Evolutionary conservation across 768 basidiomycete genomes (phyloP).

Genomic region (Boletus bicolor): DNA sequence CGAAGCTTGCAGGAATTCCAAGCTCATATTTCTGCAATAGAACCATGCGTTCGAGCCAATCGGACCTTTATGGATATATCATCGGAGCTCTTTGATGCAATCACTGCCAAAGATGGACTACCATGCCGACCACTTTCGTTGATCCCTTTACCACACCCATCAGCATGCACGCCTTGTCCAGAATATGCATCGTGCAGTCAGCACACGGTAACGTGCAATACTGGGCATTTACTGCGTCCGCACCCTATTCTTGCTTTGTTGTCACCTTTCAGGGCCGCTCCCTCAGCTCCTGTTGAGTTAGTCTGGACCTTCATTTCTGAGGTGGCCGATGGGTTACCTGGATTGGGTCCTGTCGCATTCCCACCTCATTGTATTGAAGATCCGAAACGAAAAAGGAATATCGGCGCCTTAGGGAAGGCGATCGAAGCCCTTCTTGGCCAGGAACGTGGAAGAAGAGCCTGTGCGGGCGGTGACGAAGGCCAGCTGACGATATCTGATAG

Average conservation of each 20-base stretch:
- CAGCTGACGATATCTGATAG: conserved; percentile 33
- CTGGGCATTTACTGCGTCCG: conserved; percentile 61
- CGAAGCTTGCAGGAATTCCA: conserved; percentile 47
- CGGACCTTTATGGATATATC: conserved; percentile 42
- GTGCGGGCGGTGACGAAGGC: conserved; percentile 46
- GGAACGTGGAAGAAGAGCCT: conserved; percentile 63
- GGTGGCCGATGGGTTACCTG: conserved; percentile 66
- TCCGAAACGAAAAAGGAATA: conserved; percentile 67
- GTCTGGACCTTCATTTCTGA: conserved; percentile 47
- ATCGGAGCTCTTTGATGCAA: conserved; percentile 25
- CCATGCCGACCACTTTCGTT: conserved; percentile 55
- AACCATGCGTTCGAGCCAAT: conserved; percentile 57
- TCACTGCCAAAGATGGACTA: conserved; percentile 31
- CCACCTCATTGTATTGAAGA: conserved; percentile 77
- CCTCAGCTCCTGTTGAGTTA: conserved; percentile 37
- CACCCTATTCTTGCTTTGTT: conserved; percentile 52
- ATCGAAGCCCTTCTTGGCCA: conserved; percentile 62
- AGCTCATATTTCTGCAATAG: conserved; percentile 43
- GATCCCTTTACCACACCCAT: conserved; percentile 54
- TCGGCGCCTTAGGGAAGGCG: conserved; percentile 70
- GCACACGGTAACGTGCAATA: conserved; percentile 59
- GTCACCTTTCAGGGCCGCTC: conserved; percentile 39
- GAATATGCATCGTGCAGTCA: conserved; percentile 61
- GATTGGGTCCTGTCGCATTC: conserved; percentile 72
- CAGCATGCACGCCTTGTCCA: conserved; percentile 70